These are phyloP conservation scores for Blastomyces emzantsi DNA, from an alignment of 2,329 filamentous ascomycete species.

Conservation along the genomic window DNA sequence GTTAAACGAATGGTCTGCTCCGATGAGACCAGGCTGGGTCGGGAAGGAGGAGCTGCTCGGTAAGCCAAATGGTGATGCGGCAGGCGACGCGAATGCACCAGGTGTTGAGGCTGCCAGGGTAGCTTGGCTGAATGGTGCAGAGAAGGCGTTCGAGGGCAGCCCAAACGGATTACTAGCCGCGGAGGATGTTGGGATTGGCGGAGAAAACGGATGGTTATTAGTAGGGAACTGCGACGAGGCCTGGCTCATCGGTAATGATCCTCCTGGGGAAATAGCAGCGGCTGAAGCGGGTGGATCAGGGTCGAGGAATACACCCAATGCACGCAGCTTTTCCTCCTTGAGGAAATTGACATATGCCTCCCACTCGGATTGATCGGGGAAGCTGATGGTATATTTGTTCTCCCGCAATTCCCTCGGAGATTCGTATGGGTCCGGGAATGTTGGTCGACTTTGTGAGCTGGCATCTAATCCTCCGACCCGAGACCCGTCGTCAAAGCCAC, in stretches of 20 bases:
- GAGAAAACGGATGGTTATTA: slow-evolving; percentile 60
- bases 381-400: slow-evolving; percentile 30
- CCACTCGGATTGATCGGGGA: slow-evolving; percentile 49
- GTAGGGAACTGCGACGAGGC: slow-evolving; percentile 65
- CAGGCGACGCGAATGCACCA: slow-evolving; percentile 61
- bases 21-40: slow-evolving; percentile 38
- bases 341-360: slow-evolving; percentile 73
- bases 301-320: slow-evolving; percentile 75
- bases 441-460: slow-evolving; percentile 36
- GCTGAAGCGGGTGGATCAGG: slow-evolving; percentile 57
- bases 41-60: slow-evolving; percentile 37
- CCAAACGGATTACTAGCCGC: slow-evolving; percentile 59
- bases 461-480: slow-evolving; percentile 16
- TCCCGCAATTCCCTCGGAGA: slow-evolving; percentile 28
- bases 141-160: slow-evolving; percentile 54
- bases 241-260: slow-evolving; percentile 54
- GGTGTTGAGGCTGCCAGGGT: slow-evolving; percentile 55
- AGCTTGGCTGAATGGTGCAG: slow-evolving; percentile 51
- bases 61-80: slow-evolving; percentile 55
- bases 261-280: slow-evolving; percentile 56
- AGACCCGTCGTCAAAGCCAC: slow-evolving; percentile 28
- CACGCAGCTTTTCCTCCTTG: slow-evolving; percentile 83
- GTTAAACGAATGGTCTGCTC: slow-evolving; percentile 46
- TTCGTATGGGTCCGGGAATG: slow-evolving; percentile 36
- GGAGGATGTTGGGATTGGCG: slow-evolving; percentile 70